Base-by-base conservation (phyloP, 805 yeast genomes). In the Saturnispora serradocipensis region DNA sequence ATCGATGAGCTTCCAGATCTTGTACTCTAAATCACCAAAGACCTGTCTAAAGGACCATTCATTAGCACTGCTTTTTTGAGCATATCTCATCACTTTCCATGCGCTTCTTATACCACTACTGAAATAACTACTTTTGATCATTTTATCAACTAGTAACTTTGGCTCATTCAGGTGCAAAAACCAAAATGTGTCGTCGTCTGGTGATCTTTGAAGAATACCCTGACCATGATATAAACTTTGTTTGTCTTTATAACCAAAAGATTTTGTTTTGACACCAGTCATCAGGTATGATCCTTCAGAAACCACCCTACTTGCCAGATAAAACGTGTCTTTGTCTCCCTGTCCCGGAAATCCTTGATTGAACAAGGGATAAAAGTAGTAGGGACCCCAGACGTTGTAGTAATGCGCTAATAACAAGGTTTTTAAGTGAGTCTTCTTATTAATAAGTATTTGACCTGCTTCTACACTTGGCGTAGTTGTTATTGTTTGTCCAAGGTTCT, bases 261-360 rank as follows among this genome's bases (percentile, higher is more conserved):
- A 63, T 42, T 66, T 61, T 6, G 69, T 64, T 47, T 59, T 63
- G 10, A 57, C 56, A 9, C 67, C 67, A 2, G 66, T 61, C 30
- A 59, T 56, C 40, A 65, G 44, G 45, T 53, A 64, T 4, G 63
- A 58, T 2, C 60, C 59, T 43, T 65, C 69, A 7, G 56, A 56
- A 6, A 61, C 55, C 8, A 60, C 81, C 50, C 74, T 72, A 3
- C 89, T 86, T 1, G 88, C 89, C 9, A 84, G 79, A 39, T 80
- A 75, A 57, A 82, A 84, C 0, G 91, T 83, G 60, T 85, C 91
- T 61, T 85, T 85, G 61, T 85, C 91, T 48, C 91, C 90, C 68
- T 84, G 86, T 27, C 91, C 91, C 1, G 88, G 81, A 25, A 80
- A 72, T 4, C 88, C 88, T 61, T 84, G 90, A 0, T 87, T 77